Evolutionary conservation across 805 yeast genomes (phyloP), one percentile per base, ranked within the genome.

Genomic region (Starmera dryadoides): DNA sequence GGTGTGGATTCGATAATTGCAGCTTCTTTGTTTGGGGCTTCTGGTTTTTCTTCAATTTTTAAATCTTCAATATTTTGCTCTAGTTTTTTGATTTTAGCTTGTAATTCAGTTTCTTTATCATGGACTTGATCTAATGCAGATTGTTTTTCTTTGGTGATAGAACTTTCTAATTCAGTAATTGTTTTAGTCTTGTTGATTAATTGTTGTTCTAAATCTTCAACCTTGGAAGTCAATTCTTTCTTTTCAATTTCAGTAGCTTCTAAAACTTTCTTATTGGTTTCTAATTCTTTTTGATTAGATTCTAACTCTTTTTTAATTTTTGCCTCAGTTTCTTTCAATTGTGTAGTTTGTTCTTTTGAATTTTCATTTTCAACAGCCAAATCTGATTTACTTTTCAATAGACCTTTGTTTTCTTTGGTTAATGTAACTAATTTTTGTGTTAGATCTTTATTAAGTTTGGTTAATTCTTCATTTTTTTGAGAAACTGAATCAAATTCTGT

Each of bases 31-130:
- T 34, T 36, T 10, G 34, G 11, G 11, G 17, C 42, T 4, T 40
- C 41, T n/a, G 31, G 29, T 25, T 43, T 34, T 10, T 33, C 29
- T 14, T 36, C 28, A 11, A 19, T 6, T 25, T 25, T 25, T 29
- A 33, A 14, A 32, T 42, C 38, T 16, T 42, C 42, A n/a, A 41
- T 29, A 7, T 42, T 45, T 29, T 45, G 32, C 22, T 48, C 47
- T 19, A 49, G 38, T 31, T 46, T 49, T 32, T 46, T 38, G 23
- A 45, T 37, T 19, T 47, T 41, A 20, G 45, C 22, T 11, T 45
- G 34, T 32, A 49, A 34, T 19, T 44, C 43, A 22, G 36, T 34
- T 33, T 36, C 34, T 31, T 37, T 36, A 30, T 40, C 32, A 4
- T 23, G 17, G 20, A 19, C 10, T 25, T 25, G 28, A 25, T 25